Base-by-base conservation (phyloP, 2,329 filamentous ascomycete species). In the Exutisphaerella laricina region DNA sequence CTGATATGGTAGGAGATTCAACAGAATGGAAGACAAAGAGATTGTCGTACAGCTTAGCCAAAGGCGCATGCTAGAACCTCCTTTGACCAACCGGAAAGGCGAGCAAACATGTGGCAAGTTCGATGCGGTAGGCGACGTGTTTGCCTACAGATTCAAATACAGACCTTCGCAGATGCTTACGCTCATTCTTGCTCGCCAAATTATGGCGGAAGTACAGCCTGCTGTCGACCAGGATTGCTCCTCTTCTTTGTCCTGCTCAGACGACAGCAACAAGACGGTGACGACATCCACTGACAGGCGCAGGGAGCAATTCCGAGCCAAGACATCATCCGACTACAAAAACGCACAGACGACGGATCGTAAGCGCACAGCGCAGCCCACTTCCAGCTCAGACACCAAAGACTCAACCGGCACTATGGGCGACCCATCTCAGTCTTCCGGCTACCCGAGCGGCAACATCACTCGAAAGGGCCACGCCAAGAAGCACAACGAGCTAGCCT, bases 61-160 rank as follows among this genome's bases (percentile, higher is more conserved):
- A 21, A 34, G 22, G 8, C 17, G 18, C 3, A 13, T 38, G 5
- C 13, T 18, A 8, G 33, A 38, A 25, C 12, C 18, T 14, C 7
- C 22, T 5, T 8, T 5, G 9, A n/a, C 3, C 8, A 14, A 31
- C 17, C n/a, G 2, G 7, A 13, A 3, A 5, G 18, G 20, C 14
- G 23, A 32, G 2, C 13, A 17, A 14, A 18, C 25, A 2, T 4
- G n/a, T 4, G 41, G 26, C 10, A 14, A 18, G 17, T 22, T 38
- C 41, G 9, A 43, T 17, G 9, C 34, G 12, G 14, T 43, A 2
- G 25, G 25, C 4, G 3, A 34, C n/a, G 17, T 30, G 6, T 18
- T 38, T 14, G 41, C 41, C 5, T 38, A 38, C 26, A 33, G 20
- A 8, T 43, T 38, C 33, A 43, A 38, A 14, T 43, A 43, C 20